These are phyloP conservation scores for Eucalyptus melliodora DNA, from an alignment of 345 rosid species.

Conservation along the genomic window DNA sequence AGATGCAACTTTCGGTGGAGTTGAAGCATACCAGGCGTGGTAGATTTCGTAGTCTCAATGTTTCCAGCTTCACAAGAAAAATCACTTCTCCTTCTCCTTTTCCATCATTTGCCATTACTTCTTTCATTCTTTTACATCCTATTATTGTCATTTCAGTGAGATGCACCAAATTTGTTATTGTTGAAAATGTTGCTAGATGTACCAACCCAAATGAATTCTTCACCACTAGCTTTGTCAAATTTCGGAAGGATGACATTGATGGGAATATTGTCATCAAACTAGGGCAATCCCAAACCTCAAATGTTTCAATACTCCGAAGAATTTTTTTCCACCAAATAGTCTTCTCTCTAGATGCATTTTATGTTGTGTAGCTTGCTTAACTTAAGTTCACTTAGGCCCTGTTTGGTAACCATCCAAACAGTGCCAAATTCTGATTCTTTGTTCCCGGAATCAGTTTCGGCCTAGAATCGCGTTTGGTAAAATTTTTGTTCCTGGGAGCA, in stretches of 20 bases:
- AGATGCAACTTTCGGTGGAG: not conserved
- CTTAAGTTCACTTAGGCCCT: not conserved
- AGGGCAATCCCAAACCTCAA: not conserved
- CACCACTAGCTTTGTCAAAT: not conserved
- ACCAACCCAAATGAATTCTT: not conserved
- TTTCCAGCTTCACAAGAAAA: not conserved
- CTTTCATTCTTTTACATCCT: not conserved
- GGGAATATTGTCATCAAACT: not conserved
- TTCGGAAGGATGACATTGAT: rapidly evolving
- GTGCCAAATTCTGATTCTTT: too few species aligned
- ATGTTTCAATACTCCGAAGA: not conserved
- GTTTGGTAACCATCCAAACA: too few species aligned
- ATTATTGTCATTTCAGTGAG: not conserved
- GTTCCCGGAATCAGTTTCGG: too few species aligned
- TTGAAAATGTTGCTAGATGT: rapidly evolving
- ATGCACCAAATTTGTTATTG: not conserved
- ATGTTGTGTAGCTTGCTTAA: not conserved
- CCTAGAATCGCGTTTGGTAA: too few species aligned
- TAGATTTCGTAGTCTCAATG: rapidly evolving
- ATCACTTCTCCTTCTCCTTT: not conserved
- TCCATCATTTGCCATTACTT: not conserved
- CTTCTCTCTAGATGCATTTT: not conserved
- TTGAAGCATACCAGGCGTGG: not conserved
- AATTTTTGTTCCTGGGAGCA: too few species aligned
- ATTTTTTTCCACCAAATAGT: too few species aligned